phyloP scores from a whole-genome alignment of 176 grass and related monocot genomes.

The Aegilops bicornis region DNA sequence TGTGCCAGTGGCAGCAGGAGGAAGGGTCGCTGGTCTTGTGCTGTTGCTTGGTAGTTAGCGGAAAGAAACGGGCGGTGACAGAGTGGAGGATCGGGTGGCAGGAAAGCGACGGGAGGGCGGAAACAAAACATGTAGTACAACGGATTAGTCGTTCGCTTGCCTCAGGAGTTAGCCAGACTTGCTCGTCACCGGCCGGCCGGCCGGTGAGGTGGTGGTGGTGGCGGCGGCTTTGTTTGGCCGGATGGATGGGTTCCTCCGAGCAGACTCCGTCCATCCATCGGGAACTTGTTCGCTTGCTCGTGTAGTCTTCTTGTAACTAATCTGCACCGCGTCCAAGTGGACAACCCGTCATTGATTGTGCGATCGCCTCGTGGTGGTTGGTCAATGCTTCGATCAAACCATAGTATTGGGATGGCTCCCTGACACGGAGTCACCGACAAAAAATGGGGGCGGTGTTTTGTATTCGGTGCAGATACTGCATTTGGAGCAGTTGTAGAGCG shows the following conservation, averaged over 20 bases:
- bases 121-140: not conserved
- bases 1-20: not conserved
- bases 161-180: conserved; percentile 42
- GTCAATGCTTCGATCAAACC: not conserved
- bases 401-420: too few relatives aligned
- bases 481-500: not conserved
- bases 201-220: not conserved
- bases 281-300: not conserved
- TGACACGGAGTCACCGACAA: not conserved
- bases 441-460: not conserved
- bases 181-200: conserved; percentile 21
- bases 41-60: conserved; percentile 24
- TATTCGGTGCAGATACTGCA: not conserved
- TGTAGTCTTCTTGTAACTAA: not conserved
- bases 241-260: conserved; percentile 22
- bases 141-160: not conserved
- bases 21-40: not conserved
- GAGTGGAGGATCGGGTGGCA: conserved; percentile 50
- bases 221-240: not conserved
- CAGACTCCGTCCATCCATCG: not conserved
- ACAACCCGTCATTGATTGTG: not conserved
- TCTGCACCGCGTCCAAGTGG: not conserved
- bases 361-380: not conserved
- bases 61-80: conserved; percentile 9
- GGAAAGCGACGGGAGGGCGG: conserved; percentile 40